These are phyloP conservation scores for Nymphaea colorata DNA, from an alignment of 164 flowering plant genomes.

Conservation along the genomic window DNA sequence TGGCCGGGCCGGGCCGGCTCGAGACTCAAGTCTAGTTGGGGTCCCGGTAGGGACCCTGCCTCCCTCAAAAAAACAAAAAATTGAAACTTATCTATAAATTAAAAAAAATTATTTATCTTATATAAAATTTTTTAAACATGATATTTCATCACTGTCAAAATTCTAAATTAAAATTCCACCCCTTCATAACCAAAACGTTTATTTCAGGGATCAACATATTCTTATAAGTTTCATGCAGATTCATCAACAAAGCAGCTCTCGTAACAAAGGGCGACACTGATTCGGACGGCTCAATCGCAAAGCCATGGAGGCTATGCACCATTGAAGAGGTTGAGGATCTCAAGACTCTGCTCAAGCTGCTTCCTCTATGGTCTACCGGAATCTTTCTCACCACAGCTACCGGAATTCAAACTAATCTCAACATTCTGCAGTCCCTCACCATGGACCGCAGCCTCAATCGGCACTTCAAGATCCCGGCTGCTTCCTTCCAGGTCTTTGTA, in stretches of 20 bases:
- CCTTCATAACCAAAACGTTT: no score
- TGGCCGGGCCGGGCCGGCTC: no score
- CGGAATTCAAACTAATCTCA: constrained; percentile 28
- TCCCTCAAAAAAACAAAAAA: no score
- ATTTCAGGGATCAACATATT: no score
- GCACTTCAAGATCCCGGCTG: constrained; percentile 51
- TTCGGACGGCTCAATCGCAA: constrained; percentile 19
- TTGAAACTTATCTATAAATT: no score
- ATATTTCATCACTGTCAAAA: no score
- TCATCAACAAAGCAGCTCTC: constrained; percentile 46
- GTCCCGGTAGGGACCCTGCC: no score
- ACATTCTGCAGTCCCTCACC: constrained; percentile 44
- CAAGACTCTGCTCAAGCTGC: constrained; percentile 37
- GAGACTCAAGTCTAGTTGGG: no score
- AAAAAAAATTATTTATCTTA: no score
- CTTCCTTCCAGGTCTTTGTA: constrained; percentile 28
- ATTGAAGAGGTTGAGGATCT: constrained; percentile 61
- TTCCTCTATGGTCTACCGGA: constrained; percentile 46
- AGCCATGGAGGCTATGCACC: constrained; percentile 46
- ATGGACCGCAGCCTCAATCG: constrained; percentile 58
- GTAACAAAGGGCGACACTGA: constrained; percentile 21
- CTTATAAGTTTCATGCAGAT: constrained; percentile 21
- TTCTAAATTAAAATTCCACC: no score
- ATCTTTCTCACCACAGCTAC: constrained; percentile 37
- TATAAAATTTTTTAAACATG: no score